Evolutionary conservation across 2,329 filamentous ascomycete genomes (phyloP).

Genomic region (Pseudocercospora macadamiae): DNA sequence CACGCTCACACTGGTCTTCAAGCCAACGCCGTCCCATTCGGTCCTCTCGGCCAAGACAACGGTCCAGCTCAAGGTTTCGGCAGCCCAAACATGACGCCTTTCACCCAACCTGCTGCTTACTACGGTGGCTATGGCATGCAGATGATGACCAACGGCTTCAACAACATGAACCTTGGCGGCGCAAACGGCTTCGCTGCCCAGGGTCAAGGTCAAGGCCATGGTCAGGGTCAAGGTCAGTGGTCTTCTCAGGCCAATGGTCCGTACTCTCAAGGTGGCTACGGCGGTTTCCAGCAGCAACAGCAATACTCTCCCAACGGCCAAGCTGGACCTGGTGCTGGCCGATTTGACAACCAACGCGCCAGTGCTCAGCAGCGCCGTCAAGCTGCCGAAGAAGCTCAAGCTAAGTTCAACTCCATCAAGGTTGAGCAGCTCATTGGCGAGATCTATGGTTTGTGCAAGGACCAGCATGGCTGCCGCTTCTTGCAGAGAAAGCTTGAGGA

Average conservation of each 20-base stretch:
- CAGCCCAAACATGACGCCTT: constrained; percentile 35
- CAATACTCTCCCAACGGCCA: constrained; percentile 51
- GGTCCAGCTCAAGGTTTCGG: constrained; percentile 36
- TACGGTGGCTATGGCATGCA: constrained; percentile 57
- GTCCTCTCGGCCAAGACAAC: constrained; percentile 54
- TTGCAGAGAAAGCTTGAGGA: constrained; percentile 97
- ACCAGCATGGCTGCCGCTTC: constrained; percentile 96
- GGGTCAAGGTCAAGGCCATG: constrained; percentile 14
- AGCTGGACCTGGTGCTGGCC: constrained; percentile 40
- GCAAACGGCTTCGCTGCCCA: constrained; percentile 45
- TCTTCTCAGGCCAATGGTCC: constrained; percentile 21
- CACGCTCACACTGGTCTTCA: constrained; percentile 75
- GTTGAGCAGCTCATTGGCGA: constrained; percentile 79
- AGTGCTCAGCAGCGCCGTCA: constrained; percentile 75
- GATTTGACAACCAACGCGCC: constrained; percentile 73
- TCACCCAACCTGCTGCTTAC: constrained; percentile 46
- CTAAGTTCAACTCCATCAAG: constrained; percentile 80
- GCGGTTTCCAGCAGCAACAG: constrained; percentile 53
- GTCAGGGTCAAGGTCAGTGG: constrained; percentile 29
- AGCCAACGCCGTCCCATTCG: constrained; percentile 77
- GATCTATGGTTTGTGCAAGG: constrained; percentile 91
- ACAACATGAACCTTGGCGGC: constrained; percentile 61
- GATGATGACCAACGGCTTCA: constrained; percentile 70
- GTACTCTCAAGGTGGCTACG: constrained; percentile 51
- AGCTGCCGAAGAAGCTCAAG: constrained; percentile 70